These are phyloP conservation scores for Calonectria honghensis DNA, from an alignment of 2,329 filamentous ascomycete species.

Conservation along the genomic window DNA sequence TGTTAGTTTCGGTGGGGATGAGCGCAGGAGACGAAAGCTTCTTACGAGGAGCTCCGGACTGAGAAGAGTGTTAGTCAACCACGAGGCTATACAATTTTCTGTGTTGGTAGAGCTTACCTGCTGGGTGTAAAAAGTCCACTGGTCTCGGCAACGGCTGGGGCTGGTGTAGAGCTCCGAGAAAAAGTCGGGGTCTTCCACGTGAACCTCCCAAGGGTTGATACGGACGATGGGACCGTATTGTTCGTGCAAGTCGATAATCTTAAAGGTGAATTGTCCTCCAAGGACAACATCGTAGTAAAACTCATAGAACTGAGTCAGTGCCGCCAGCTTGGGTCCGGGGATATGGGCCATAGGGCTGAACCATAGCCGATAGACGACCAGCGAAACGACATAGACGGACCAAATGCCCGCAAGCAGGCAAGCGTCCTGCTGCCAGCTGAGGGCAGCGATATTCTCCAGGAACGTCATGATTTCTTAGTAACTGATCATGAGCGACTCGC, in stretches of 20 bases:
- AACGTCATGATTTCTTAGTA: slow-evolving; percentile 54
- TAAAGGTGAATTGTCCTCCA: slow-evolving; percentile 64
- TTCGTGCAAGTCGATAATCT: slow-evolving; percentile 64
- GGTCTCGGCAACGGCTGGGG: slow-evolving; percentile 56
- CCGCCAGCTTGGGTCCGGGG: slow-evolving; percentile 63
- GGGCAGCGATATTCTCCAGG: slow-evolving; percentile 47
- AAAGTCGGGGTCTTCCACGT: slow-evolving; percentile 62
- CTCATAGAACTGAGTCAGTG: slow-evolving; percentile 63
- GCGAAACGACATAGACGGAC: slow-evolving; percentile 55
- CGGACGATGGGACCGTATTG: slow-evolving; percentile 64
- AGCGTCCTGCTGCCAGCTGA: slow-evolving; percentile 53
- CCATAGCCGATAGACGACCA: slow-evolving; percentile 59
- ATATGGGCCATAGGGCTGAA: slow-evolving; percentile 63
- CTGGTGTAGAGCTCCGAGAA: slow-evolving; percentile 63
- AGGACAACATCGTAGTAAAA: slow-evolving; percentile 66
- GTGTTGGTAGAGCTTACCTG: slow-evolving; percentile 52
- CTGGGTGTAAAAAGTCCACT: slow-evolving; percentile 61
- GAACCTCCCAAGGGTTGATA: slow-evolving; percentile 64
- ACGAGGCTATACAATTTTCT: not conserved
- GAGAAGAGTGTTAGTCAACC: slow-evolving; percentile 40
- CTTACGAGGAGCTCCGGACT: slow-evolving; percentile 61
- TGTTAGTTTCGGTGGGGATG: slow-evolving; percentile 42
- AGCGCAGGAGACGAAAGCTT: slow-evolving; percentile 42
- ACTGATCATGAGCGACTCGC: slow-evolving; percentile 54
- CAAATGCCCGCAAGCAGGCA: slow-evolving; percentile 53